Evolutionary conservation across 257 asterid genomes (phyloP).

Genomic region (Przewalskia tangutica): DNA sequence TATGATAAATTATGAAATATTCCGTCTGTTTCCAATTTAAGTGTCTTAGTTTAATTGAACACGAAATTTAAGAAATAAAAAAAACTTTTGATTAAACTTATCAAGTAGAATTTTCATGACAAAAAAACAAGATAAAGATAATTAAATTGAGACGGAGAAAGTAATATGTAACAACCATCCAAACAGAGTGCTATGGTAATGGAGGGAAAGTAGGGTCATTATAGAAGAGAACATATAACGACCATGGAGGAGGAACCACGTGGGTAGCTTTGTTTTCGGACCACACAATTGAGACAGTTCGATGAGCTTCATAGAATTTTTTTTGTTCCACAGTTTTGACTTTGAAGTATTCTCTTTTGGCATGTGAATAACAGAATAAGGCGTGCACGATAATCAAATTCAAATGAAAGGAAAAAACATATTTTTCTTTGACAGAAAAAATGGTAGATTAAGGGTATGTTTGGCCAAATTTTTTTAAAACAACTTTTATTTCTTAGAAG

Average conservation of each 20-base stretch:
- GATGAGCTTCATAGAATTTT: not conserved
- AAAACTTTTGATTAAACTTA: no score
- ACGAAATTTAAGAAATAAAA: no score
- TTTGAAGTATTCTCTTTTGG: not conserved
- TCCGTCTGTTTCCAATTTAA: no score
- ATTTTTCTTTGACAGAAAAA: not conserved
- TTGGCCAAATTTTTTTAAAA: no score
- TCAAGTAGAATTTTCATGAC: no score
- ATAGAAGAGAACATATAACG: not conserved
- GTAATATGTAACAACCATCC: no score
- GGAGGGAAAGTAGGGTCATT: slow-evolving; percentile 1
- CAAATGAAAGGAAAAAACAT: not conserved
- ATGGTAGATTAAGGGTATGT: no score
- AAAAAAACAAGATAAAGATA: no score
- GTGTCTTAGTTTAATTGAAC: no score
- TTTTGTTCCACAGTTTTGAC: not conserved
- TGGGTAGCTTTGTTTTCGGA: slow-evolving; percentile 2
- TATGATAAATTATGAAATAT: no score
- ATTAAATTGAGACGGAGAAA: no score
- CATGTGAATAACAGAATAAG: not conserved
- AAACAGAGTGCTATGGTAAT: not conserved
- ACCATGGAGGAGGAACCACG: slow-evolving; percentile 8
- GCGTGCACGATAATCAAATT: not conserved
- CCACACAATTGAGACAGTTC: not conserved
- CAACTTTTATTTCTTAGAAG: no score